Base-by-base conservation (phyloP, 2,329 filamentous ascomycete genomes). In the Trematosphaeria pertusa region DNA sequence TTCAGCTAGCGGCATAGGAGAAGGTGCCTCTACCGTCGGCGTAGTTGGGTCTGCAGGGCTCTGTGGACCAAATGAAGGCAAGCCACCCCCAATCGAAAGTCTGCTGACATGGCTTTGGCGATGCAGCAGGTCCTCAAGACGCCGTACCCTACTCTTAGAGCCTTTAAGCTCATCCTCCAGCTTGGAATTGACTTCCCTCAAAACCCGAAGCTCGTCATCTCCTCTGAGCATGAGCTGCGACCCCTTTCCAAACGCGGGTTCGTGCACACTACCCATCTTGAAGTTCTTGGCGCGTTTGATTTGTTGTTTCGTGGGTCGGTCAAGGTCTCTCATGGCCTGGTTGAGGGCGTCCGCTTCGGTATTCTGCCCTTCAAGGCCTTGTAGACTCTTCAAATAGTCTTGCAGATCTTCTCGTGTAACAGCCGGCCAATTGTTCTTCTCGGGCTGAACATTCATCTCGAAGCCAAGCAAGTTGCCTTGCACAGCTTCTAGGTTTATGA, bases 181-280 rank as follows among this genome's bases (percentile, higher is more conserved):
- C 78, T 88, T 65, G 80, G 81, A 24, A 88, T 78, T 78, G 15
- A 69, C 71, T 46, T 79, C 77, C 38, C 72, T 73, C 3, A 80
- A 58, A 10, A 74, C 64, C 26, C 74, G 81, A 52, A 92, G 78
- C 53, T 97, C 92, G 61, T 96, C 91, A 52, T 94, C 88, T n/a
- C 90, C 91, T 30, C 90, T 86, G 11, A 96, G 83, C 61, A 96
- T 75, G 8, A 97, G 81, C 26, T 69, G 64, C 1, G 91, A 93
- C 56, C 89, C 95, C 62, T 88, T 85, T n/a, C 91, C 91, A 51
- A 97, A 81, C 2, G 84, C 85, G n/a, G 87, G 87, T 67, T 97
- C 94, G 62, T 97, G 91, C 28, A 97, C 83, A 65, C 94, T 97
- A 12, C 94, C 94, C 65, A 95, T 94, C 68, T 97, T 97, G 78